These are phyloP conservation scores for Tricholoma flavovirens DNA, from an alignment of 768 basidiomycete genomes.

Conservation along the genomic window DNA sequence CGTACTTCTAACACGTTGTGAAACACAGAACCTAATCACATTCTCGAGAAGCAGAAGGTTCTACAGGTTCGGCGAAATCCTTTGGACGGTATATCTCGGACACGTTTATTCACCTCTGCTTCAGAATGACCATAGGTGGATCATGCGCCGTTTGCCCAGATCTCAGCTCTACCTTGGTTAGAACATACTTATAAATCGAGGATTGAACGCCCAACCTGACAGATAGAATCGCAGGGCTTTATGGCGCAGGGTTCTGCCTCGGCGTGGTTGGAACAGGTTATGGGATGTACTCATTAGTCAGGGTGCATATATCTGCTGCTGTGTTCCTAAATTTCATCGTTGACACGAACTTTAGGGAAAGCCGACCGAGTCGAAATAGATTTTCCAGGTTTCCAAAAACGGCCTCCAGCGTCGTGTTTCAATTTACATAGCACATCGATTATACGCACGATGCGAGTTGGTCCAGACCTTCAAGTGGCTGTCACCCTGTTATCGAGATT, in stretches of 20 bases:
- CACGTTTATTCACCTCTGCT: slow-evolving; percentile 2
- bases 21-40: slow-evolving; percentile 54
- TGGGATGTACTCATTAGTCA: slow-evolving; percentile 42
- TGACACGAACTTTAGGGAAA: slow-evolving; percentile 12
- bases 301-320: slow-evolving; percentile 26
- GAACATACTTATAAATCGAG: slow-evolving; percentile 11
- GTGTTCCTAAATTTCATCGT: not conserved
- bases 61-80: slow-evolving; percentile 48
- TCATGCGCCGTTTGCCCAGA: slow-evolving; percentile 59
- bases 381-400: not conserved
- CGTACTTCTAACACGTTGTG: not conserved
- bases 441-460: no score
- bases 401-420: no score
- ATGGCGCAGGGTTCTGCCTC: slow-evolving; percentile 44
- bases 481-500: no score
- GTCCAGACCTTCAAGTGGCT: no score
- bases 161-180: slow-evolving; percentile 61
- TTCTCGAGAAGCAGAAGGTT: slow-evolving; percentile 58
- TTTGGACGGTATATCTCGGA: slow-evolving; percentile 7
- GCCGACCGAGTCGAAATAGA: slow-evolving; percentile 6
- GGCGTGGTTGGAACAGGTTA: slow-evolving; percentile 51
- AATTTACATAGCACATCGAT: no score
- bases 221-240: slow-evolving; percentile 38
- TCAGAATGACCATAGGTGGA: slow-evolving; percentile 41
- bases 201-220: not conserved